A percentile compares a stretch with the other conserved stretches of the same genome.
phyloP scores from a whole-genome alignment of 768 basidiomycete species.

The Mycena galopus region DNA sequence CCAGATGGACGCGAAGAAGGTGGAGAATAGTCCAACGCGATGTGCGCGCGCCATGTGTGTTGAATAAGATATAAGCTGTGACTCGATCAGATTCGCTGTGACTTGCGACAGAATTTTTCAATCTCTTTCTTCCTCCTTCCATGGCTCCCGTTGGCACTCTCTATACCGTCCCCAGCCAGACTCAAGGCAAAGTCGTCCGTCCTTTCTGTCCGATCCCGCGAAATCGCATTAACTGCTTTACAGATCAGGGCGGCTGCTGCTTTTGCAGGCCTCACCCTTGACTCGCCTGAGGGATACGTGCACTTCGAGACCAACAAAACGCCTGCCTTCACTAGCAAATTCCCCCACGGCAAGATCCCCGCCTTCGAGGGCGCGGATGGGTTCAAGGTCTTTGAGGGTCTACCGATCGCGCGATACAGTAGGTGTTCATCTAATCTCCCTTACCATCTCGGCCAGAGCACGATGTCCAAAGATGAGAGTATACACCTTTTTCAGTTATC shows the following conservation, averaged over 20 bases:
- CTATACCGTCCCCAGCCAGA: conserved; percentile 61
- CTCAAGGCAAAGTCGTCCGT: conserved; percentile 64
- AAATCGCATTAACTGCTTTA: conserved; percentile 4
- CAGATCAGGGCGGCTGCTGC: conserved; percentile 72
- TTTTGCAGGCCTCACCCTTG: conserved; percentile 68
- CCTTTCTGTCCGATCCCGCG: not conserved
- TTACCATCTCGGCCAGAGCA: conserved; percentile 40
- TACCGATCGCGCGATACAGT: conserved; percentile 91
- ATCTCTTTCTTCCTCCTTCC: conserved; percentile 37
- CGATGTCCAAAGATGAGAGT: conserved; percentile 56
- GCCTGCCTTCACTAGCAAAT: conserved; percentile 79
- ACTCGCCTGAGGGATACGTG: conserved; percentile 65
- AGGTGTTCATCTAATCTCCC: conserved; percentile 58
- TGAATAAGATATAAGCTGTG: too few species aligned
- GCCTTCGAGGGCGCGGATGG: conserved; percentile 83
- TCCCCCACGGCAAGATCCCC: conserved; percentile 88
- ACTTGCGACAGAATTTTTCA: conserved; percentile 21
- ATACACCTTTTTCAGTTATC: conserved; percentile 69
- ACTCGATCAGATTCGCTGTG: not conserved
- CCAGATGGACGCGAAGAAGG: conserved; percentile 63
- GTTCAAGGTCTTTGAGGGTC: conserved; percentile 81
- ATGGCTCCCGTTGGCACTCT: conserved; percentile 70
- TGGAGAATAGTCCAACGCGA: conserved; percentile 61
- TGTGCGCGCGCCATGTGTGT: conserved; percentile 81
- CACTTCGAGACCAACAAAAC: conserved; percentile 78